Conservation (phyloP, 108 stramenopile species). For the Cylindrotheca fusiformis region DNA sequence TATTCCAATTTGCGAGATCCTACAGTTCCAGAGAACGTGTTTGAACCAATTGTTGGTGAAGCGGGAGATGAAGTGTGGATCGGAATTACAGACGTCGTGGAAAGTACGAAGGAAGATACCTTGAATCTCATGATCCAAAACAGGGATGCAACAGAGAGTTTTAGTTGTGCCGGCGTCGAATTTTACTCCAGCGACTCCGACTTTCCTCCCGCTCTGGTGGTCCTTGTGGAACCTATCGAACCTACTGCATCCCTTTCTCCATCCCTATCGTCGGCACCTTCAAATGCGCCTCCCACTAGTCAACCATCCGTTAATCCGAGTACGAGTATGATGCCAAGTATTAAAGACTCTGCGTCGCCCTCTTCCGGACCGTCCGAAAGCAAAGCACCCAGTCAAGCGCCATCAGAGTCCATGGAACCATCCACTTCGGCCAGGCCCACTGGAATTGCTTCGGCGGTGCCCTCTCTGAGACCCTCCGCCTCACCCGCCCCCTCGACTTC, state of each 20-base stretch:
- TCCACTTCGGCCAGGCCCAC: neutral
- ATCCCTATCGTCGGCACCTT: neutral
- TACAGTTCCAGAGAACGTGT: neutral
- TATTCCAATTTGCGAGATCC: neutral
- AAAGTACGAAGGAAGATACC: neutral
- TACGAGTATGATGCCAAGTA: neutral
- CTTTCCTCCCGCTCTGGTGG: neutral
- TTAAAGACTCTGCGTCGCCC: neutral
- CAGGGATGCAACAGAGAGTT: neutral
- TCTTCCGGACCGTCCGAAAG: neutral
- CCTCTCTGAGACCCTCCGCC: neutral
- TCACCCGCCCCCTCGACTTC: neutral
- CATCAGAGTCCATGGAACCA: neutral
- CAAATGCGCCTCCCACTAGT: neutral
- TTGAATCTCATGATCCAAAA: neutral
- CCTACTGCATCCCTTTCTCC: neutral
- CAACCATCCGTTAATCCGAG: neutral
- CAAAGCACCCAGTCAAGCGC: neutral
- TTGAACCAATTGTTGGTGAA: neutral
- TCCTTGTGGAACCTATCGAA: neutral
- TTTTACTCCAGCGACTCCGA: neutral
- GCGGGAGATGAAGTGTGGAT: neutral
- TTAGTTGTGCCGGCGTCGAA: neutral
- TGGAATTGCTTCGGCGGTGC: neutral
- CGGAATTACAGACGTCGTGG: neutral